Evolutionary conservation across 352 stramenopile species (phyloP), one percentile per base, ranked within the genome.

Genomic region (Phytophthora colocasiae): DNA sequence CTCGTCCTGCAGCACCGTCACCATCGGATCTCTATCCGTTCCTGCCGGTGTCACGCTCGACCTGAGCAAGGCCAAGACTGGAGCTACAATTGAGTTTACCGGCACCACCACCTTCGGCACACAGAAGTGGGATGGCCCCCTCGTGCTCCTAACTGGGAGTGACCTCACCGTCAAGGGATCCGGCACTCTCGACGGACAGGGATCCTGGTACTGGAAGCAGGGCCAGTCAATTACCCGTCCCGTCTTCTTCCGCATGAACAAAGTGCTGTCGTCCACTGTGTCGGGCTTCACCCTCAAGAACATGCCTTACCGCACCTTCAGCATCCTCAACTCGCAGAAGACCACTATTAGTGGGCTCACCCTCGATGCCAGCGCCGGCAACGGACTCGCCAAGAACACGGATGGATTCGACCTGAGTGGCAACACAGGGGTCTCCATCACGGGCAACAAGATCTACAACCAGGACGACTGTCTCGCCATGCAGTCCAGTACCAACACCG

Each of bases 61-160:
- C 53, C 27, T 81, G 27, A 74, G 60, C 40, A 58, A 57, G n/a
- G 26, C 67, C 32, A 66, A 72, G 60, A 61, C 1, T 2, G 72
- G 72, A 19, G 59, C 69, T 6, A 65, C 58, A n/a, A 74, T 78
- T 52, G 58, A 54, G 5, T 73, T 78, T 49, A 40, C 39, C 38
- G 72, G 68, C 26, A 77, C 63, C 6, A 77, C 69, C 6, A 80
- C 63, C 4, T 80, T 80, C 46, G 72, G 64, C 11, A 66, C 53
- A 0, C 40, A 58, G 11, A 58, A 63, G 46, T 80, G 68, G 68
- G 59, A 53, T 4, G 72, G 72, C 9, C 66, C 69, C 9, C 63
- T 80, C 0, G 60, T 80, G 24, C 41, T 55, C 3, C 41, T 80
- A 10, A 55, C 47, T 9, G 68, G 68, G 22, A 68, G 14, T 1